Percentiles rank a stretch among this genome's conserved stretches.
phyloP scores from a whole-genome alignment of 2,329 filamentous ascomycete species.

The Diaporthe citriasiana region DNA sequence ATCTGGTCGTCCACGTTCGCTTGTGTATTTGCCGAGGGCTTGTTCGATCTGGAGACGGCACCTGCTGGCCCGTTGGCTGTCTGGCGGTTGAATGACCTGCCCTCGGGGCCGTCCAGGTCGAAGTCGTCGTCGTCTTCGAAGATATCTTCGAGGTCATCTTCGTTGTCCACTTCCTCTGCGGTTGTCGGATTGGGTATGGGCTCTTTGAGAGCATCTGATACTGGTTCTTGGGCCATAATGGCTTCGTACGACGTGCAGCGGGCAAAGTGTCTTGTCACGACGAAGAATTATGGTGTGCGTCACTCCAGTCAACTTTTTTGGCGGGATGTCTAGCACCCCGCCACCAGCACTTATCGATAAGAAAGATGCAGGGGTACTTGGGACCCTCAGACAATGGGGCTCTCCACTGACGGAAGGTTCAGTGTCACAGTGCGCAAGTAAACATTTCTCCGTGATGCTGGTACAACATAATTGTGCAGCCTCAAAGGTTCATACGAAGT shows the following conservation, averaged over 20 bases:
- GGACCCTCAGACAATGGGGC: too few relatives aligned
- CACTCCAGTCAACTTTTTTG: conserved; percentile 30
- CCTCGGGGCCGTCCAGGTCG: conserved; percentile 68
- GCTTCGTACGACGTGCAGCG: too few relatives aligned
- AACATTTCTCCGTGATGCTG: not conserved
- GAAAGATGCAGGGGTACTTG: not conserved
- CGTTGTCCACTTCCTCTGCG: conserved; percentile 50
- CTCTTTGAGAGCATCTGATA: conserved; percentile 30
- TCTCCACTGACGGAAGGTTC: not conserved
- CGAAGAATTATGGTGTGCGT: not conserved
- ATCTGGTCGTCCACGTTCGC: conserved; percentile 90
- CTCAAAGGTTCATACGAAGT: not conserved
- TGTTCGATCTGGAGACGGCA: conserved; percentile 79
- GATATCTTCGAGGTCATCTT: conserved; percentile 60
- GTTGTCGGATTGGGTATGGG: not conserved
- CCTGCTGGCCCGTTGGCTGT: conserved; percentile 52
- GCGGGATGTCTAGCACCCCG: conserved; percentile 26
- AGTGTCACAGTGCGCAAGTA: too few relatives aligned
- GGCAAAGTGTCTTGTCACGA: not conserved
- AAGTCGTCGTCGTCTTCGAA: conserved; percentile 75
- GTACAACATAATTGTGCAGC: not conserved
- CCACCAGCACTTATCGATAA: conserved; percentile 28
- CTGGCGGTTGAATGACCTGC: conserved; percentile 85
- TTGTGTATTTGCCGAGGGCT: conserved; percentile 83
- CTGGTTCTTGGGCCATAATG: conserved; percentile 26